Base-by-base conservation (phyloP, 768 basidiomycete genomes). In the Tulasnella sp. region DNA sequence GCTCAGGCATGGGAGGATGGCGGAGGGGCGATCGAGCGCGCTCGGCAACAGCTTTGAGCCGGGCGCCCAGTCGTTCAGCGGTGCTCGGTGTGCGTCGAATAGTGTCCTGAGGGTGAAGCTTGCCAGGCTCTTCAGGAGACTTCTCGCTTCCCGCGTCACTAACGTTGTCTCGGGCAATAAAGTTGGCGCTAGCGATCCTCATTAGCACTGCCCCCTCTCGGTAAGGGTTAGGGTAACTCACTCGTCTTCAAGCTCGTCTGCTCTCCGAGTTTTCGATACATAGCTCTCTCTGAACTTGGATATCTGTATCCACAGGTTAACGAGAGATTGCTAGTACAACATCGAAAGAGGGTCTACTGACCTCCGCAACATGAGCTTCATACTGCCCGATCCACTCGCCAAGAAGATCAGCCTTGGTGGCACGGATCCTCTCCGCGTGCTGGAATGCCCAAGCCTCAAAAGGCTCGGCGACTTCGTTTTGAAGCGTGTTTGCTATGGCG, bases 171-270 rank as follows among this genome's bases (percentile, higher is more conserved):
- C 61, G 26, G 32, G 61, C 61, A 15, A 67, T 67, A 13, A 67
- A 67, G 13, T 67, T 67, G n/a, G 61, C 61, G 32, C 61, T 67
- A 11, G 29, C n/a, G 61, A 32, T 32, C 13, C 5, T 26, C 0
- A 29, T 67, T 29, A 67, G 32, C 32, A 67, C 26, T 16, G 32
- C 61, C 32, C 6, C 61, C 26, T 67, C 26, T 32, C 26, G 39
- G 42, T 2, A 77, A 44, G 69, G 55, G 48, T 40, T 42, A 26
- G 77, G 67, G 32, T 32, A 39, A 87, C 94, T 82, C 84, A 97
- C 96, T 97, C 95, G 83, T 98, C 96, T 83, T 95, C 95, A 10
- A 92, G 91, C 82, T 98, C 96, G 81, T 98, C 96, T 20, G 96
- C 95, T 55, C 89, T 89, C 75, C 93, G 89, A 0, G 89, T 91